Evolutionary conservation across 345 rosid species (phyloP), one percentile per base, ranked within the genome.

Genomic region (Lenwebbia sp.): DNA sequence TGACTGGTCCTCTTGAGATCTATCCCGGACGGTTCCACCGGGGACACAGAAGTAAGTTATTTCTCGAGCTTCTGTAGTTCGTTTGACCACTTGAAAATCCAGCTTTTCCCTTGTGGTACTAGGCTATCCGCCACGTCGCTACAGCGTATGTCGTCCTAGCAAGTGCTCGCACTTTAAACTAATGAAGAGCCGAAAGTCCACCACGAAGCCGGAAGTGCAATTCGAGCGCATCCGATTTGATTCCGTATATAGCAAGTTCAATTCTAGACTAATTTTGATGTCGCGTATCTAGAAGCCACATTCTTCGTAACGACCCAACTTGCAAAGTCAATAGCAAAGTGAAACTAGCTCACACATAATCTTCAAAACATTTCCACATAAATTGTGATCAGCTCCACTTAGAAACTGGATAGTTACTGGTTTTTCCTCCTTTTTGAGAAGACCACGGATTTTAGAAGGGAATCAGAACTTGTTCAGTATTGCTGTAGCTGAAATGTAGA

Each of bases 301-400:
- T 54, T 19, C 23, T 21, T 54, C 25, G 21, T 2, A 21, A 2
- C 9, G 56, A 3, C 1, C 19, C 21, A 60, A n/a, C 13, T 13
- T 28, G 21, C 74, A 5, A 13, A 62, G 28, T 62, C 21, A 62
- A 62, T 28, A 28, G 22, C 22, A 8, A 0, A 28, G 75, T 28
- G 17, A 58, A 26, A 58, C 40, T 30, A 62, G 75, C 70, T 13
- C 2, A 3, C 3, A 28, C 70, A 60, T 13, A 3, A 94, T 95
- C 28, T 41, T 90, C 19, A 93, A 93, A 91, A 7, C 19, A 60
- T 60, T 60, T 60, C 19, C 2, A 28, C 33, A 28, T 60, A 60
- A n/a, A n/a, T 60, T 60, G 37, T 9, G 28, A 60, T n/a, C 13
- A 13, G 70, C n/a, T 60, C 37, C 37, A 28, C 5, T 60, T 13